Conservation (phyloP, 2,329 filamentous ascomycete species). For the Trichophyton verrucosum region DNA sequence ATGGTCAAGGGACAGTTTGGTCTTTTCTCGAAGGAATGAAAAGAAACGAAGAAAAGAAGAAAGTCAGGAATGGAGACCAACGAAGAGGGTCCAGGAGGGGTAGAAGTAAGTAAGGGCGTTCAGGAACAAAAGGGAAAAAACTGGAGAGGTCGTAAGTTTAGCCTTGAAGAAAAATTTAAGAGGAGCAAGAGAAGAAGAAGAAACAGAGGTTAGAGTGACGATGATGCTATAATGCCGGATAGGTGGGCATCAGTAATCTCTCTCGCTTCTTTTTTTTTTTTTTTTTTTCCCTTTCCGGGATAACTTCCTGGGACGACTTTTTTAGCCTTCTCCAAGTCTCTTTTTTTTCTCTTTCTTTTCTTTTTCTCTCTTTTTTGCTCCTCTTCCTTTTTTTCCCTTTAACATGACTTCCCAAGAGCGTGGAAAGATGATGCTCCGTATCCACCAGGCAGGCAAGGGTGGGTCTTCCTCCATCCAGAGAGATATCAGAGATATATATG, state of each 20-base stretch:
- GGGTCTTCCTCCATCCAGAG: slow-evolving; percentile 6
- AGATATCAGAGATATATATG: not conserved
- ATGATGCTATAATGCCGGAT: not conserved
- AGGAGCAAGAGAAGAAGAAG: too few relatives aligned
- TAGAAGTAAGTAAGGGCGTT: slow-evolving; percentile 4
- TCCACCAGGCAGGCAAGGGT: slow-evolving; percentile 9
- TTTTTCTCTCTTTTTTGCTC: not conserved
- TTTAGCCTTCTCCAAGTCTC: not conserved
- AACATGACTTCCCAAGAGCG: slow-evolving; percentile 2
- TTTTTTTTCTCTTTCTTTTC: not conserved
- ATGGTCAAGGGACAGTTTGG: not conserved
- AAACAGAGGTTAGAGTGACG: not conserved
- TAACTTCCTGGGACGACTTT: not conserved
- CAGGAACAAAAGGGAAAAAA: slow-evolving; percentile 7
- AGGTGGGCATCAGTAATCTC: not conserved
- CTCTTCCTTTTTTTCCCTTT: not conserved
- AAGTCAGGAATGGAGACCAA: slow-evolving; percentile 11
- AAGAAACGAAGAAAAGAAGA: slow-evolving; percentile 9
- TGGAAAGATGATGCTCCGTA: slow-evolving; percentile 8
- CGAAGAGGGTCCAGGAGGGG: slow-evolving; percentile 6
- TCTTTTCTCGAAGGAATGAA: slow-evolving; percentile 1
- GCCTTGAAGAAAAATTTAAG: slow-evolving; percentile 2
- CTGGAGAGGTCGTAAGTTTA: slow-evolving; percentile 4
- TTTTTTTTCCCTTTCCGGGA: not conserved
- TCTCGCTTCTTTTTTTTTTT: too few relatives aligned